Percentiles rank a stretch among this genome's conserved stretches.
These are phyloP conservation scores for Nakaseomyces nivariensis DNA, from an alignment of 1,139 yeast genomes.

Conservation along the genomic window DNA sequence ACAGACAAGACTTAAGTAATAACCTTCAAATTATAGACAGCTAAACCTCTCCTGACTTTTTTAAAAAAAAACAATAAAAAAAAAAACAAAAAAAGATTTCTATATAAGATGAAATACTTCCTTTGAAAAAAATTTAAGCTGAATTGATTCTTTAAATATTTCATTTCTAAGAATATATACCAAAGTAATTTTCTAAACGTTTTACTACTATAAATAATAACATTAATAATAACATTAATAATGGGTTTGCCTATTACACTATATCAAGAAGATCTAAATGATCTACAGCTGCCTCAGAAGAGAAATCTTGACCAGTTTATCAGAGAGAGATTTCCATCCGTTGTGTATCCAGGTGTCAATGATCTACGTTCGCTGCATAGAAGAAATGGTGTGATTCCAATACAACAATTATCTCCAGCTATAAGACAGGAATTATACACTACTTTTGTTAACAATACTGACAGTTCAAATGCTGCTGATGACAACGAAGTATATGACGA, in stretches of 20 bases:
- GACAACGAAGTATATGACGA: neutral
- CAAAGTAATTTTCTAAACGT: no score
- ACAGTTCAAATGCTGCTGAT: neutral
- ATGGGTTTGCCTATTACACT: conserved; percentile 1
- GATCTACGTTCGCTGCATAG: neutral
- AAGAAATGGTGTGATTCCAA: neutral
- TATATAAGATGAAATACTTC: no score
- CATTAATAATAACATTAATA: neutral
- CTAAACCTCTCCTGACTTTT: no score
- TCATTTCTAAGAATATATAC: no score
- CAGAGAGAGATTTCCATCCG: conserved; percentile 1
- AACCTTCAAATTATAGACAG: no score
- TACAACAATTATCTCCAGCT: neutral
- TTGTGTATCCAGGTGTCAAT: neutral
- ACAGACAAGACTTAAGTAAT: no score
- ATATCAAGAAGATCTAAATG: conserved; percentile 1
- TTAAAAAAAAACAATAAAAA: no score
- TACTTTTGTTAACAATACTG: neutral
- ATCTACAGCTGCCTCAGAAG: neutral
- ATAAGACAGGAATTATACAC: neutral
- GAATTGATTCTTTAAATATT: no score
- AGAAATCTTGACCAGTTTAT: neutral
- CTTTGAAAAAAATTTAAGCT: no score
- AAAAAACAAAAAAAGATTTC: no score
- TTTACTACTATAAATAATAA: no score